Evolutionary conservation across 768 basidiomycete species (phyloP).

Genomic region (Russula brevipes): DNA sequence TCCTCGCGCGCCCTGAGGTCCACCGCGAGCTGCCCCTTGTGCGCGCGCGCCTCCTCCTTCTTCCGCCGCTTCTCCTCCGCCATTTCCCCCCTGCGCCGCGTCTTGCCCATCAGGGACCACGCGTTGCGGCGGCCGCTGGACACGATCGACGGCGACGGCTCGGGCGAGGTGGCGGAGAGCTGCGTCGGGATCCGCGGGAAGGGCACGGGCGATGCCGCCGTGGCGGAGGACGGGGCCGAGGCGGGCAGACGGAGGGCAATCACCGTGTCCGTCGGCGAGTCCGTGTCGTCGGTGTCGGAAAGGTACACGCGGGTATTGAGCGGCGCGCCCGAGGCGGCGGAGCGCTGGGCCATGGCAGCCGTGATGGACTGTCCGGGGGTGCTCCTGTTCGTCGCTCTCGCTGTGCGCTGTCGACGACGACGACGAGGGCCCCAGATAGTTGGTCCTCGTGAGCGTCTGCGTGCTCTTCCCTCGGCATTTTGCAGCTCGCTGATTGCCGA

Average conservation of each 20-base stretch:
- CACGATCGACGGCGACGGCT: background rate
- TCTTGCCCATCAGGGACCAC: conserved; percentile 11
- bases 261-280: background rate
- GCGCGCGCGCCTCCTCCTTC: conserved; percentile 39
- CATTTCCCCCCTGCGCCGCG: conserved; percentile 20
- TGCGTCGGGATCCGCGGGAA: background rate
- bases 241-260: background rate
- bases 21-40: conserved; percentile 41
- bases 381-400: conserved; percentile 1
- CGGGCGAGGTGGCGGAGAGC: background rate
- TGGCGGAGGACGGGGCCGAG: background rate
- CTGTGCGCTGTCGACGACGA: background rate
- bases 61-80: conserved; percentile 42
- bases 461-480: conserved; percentile 2
- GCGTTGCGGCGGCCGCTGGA: background rate
- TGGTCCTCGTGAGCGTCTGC: background rate
- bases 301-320: background rate
- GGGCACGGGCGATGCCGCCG: background rate
- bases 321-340: background rate
- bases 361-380: background rate
- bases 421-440: background rate
- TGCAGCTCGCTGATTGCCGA: conserved; percentile 18
- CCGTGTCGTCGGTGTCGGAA: background rate
- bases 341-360: background rate
- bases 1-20: conserved; percentile 39